Evolutionary conservation across 352 stramenopile species (phyloP).

Genomic region (Phytophthora podocarpi): DNA sequence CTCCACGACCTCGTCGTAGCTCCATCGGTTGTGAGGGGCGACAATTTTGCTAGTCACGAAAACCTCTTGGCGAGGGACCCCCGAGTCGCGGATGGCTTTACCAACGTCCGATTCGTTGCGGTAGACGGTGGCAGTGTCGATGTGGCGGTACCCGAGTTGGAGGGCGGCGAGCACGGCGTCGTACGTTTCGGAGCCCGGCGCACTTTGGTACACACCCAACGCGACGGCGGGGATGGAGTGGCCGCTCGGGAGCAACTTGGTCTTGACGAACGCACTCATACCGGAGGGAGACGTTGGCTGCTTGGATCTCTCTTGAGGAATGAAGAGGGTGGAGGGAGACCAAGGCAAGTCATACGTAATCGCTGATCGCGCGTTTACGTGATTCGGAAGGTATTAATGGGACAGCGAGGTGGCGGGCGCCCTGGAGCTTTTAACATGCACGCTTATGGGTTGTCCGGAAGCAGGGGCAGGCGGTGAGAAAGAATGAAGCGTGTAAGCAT

Average conservation of each 20-base stretch:
- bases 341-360: no score
- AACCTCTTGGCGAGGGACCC: conserved; percentile 73
- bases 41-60: conserved; percentile 88
- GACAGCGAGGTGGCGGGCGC: no score
- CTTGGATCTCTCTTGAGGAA: no score
- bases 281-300: no score
- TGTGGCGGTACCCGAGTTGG: conserved; percentile 85
- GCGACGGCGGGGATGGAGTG: conserved; percentile 50
- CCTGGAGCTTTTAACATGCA: no score
- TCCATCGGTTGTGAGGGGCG: conserved; percentile 38
- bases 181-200: conserved; percentile 57
- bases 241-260: conserved; percentile 48
- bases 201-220: conserved; percentile 63
- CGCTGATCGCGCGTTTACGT: no score
- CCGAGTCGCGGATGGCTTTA: conserved; percentile 67
- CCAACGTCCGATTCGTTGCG: conserved; percentile 90
- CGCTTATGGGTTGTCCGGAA: no score
- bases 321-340: no score
- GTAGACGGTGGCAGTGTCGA: conserved; percentile 90
- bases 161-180: conserved; percentile 61
- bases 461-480: no score
- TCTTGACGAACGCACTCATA: conserved; percentile 31
- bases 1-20: conserved; percentile 71
- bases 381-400: no score
- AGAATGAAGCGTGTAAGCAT: no score